Evolutionary conservation across 805 yeast genomes (phyloP), one percentile per base, ranked within the genome.

Genomic region (Starmera pachycereana): DNA sequence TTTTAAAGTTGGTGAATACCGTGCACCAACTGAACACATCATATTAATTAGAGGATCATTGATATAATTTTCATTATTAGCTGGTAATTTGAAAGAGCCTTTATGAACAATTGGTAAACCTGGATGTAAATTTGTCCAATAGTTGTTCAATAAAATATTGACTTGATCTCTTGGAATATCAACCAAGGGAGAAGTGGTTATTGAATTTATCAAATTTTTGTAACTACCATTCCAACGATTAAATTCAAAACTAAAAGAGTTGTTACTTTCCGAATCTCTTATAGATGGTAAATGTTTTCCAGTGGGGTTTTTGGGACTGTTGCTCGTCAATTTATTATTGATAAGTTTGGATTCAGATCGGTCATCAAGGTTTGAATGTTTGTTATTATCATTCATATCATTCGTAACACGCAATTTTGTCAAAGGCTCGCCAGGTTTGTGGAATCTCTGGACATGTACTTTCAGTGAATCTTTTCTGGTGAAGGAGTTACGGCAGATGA

Each of bases 71-170:
- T 13, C 22, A 16, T 14, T 5, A 8, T 32, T n/a, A 9, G 4
- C 22, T 9, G 35, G 35, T 4, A 33, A 12, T 9, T 37, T 32
- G 31, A 44, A 44, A 7, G 45, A 37, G 9, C 41, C 33, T 29
- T 35, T 19, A 35, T 44, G 47, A 31, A 44, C 37, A 16, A 44
- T 37, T 4, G 47, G 47, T 35, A 42, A 39, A 4, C 33, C 37
- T 22, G 44, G 40, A 11, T 38, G 38, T 28, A 44, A 44, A 18
- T 39, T 30, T 10, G 30, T 35, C 47, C 47, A 44, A 27, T 39
- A 44, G 12, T 39, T 33, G 6, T 37, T 39, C n/a, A 44, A 25
- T 18, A 9, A 16, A 8, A 32, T 6, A 11, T 32, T 12, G 12
- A 32, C 22, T 16, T 32, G 19, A 14, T 12, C 12, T 7, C 7